Conservation (phyloP, 768 basidiomycete species). For the Leccinum subtestaceum region DNA sequence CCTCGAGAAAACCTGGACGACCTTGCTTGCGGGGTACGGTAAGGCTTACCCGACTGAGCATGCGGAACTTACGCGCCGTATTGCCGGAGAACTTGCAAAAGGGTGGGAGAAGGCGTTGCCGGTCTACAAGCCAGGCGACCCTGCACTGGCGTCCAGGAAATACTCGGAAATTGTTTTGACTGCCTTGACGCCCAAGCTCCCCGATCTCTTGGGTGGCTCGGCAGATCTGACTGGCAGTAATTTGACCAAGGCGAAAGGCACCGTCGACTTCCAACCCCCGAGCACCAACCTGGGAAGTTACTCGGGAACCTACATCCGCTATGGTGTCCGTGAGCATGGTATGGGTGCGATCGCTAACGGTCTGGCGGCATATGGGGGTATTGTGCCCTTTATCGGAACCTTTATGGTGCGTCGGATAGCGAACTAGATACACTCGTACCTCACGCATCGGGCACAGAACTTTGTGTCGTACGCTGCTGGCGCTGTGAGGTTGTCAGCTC, state of each 20-base stretch:
- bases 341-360: conserved; percentile 98
- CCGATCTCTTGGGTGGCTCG: conserved; percentile 86
- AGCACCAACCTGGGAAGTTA: conserved; percentile 82
- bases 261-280: conserved; percentile 90
- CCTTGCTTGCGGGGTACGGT: conserved; percentile 63
- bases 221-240: conserved; percentile 93
- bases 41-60: conserved; percentile 82
- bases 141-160: conserved; percentile 90
- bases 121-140: conserved; percentile 77
- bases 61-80: conserved; percentile 81
- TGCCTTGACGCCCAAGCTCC: conserved; percentile 67
- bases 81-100: conserved; percentile 76
- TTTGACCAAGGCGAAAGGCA: conserved; percentile 80
- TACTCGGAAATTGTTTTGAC: conserved; percentile 87
- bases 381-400: conserved; percentile 88
- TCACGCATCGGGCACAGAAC: conserved; percentile 49
- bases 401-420: conserved; percentile 64
- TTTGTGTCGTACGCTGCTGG: conserved; percentile 93
- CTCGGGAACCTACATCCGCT: conserved; percentile 88
- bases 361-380: conserved; percentile 82
- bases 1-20: conserved; percentile 72
- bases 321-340: conserved; percentile 95
- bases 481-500: conserved; percentile 86
- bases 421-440: not conserved
- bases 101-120: conserved; percentile 87